Conservation (phyloP, 208 protist species). For the Wallacemonas sp. region DNA sequence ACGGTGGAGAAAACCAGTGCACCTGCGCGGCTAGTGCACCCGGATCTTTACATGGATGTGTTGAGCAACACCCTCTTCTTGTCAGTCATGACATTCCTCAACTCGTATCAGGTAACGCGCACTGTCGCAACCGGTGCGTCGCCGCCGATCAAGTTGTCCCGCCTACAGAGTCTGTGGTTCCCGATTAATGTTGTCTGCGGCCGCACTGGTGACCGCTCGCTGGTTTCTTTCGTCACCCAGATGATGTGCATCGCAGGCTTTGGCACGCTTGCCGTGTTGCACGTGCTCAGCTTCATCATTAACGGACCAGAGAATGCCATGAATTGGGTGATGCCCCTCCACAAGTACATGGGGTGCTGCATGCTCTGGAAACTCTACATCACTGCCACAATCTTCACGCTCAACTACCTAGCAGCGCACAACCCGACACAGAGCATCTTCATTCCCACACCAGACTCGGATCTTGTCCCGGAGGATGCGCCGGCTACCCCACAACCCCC, state of each 20-base stretch:
- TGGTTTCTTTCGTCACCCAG: constrained; percentile 39
- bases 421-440: constrained; percentile 44
- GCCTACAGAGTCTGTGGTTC: constrained; percentile 31
- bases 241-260: constrained; percentile 33
- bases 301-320: constrained; percentile 29
- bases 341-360: constrained; percentile 21
- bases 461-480: not conserved
- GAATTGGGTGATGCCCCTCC: constrained; percentile 32
- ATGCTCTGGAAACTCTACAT: constrained; percentile 39
- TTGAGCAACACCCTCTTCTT: constrained; percentile 37
- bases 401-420: constrained; percentile 41
- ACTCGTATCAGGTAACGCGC: constrained; percentile 41
- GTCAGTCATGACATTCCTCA: constrained; percentile 28
- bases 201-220: constrained; percentile 27
- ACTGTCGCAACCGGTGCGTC: constrained; percentile 35
- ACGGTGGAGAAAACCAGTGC: constrained; percentile 34
- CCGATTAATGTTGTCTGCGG: constrained; percentile 40
- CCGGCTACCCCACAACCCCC: not conserved
- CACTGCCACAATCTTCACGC: constrained; percentile 30
- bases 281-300: constrained; percentile 24
- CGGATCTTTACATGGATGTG: constrained; percentile 29
- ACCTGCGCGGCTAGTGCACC: constrained; percentile 30
- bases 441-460: constrained; percentile 19
- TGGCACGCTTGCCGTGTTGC: constrained; percentile 22
- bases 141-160: constrained; percentile 32